A percentile compares a stretch with the other conserved stretches of the same genome.
Evolutionary conservation across 2,329 filamentous ascomycete genomes (phyloP).

Genomic region (Leptographium galeiforme): DNA sequence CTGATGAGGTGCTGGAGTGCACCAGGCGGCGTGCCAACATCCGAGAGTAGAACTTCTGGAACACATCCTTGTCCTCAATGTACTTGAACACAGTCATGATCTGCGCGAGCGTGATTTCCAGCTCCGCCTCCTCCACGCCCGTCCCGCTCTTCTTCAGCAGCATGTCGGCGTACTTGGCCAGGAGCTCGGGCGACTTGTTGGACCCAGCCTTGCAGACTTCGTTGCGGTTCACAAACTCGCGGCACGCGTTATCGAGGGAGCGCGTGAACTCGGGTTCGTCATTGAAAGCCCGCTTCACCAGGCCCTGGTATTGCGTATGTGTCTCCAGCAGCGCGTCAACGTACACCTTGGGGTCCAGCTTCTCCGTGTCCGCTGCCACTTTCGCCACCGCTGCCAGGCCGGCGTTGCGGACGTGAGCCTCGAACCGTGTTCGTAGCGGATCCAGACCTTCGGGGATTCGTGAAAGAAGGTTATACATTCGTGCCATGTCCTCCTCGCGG

Average conservation of each 20-base stretch:
- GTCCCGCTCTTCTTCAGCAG: constrained; percentile 86
- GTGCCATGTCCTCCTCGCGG: constrained; percentile 84
- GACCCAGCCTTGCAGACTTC: constrained; percentile 88
- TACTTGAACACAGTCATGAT: constrained; percentile 99
- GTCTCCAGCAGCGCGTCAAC: constrained; percentile 91
- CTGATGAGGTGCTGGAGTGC: constrained; percentile 87
- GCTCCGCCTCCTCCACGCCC: constrained; percentile 82
- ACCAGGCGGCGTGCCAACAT: constrained; percentile 93
- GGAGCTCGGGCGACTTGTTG: constrained; percentile 83
- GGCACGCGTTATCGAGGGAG: constrained; percentile 90
- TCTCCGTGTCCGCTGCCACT: constrained; percentile 75
- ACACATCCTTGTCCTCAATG: constrained; percentile 99
- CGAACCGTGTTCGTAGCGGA: constrained; percentile 74
- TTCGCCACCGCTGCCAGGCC: constrained; percentile 83
- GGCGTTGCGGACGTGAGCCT: constrained; percentile 82
- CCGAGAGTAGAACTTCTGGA: constrained; percentile 98
- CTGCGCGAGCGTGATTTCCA: constrained; percentile 76
- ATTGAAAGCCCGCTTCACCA: constrained; percentile 86
- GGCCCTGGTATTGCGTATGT: constrained; percentile 79
- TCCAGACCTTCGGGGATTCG: constrained; percentile 86
- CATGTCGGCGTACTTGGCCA: constrained; percentile 91
- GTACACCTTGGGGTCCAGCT: constrained; percentile 89
- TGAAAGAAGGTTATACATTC: constrained; percentile 88
- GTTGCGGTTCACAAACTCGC: constrained; percentile 96
- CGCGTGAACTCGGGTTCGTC: constrained; percentile 95